Evolutionary conservation across 768 basidiomycete species (phyloP), one percentile per base, ranked within the genome.

Genomic region (Kondoa subrosea): DNA sequence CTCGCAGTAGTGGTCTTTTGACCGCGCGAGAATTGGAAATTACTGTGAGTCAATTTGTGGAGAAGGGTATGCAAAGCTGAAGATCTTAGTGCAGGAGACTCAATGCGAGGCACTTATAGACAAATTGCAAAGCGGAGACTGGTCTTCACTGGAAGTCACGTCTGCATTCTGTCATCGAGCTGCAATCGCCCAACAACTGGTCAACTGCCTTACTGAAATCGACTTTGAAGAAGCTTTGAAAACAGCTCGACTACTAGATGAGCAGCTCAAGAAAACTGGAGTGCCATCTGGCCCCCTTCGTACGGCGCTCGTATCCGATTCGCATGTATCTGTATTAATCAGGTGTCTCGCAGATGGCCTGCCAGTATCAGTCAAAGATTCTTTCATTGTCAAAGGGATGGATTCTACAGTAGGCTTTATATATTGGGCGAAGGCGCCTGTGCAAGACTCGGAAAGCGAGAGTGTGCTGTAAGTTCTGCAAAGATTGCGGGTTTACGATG

Each of bases 201-300:
- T 87, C 66, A 89, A 89, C 71, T 89, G 89, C 74, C 74, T 91
- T 56, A 89, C 87, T 0, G 87, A 89, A 75, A 84, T 89, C 31
- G 88, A 86, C 70, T 81, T 89, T 66, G 85, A 89, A 27, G 80
- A 81, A 4, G 89, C 87, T 0, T 78, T 88, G 4, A 78, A 76
- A 25, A 81, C 84, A n/a, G 89, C 89, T 1, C 77, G 80, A 16
- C 80, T 82, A 71, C 79, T 89, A 4, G 89, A 91, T 71, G 73
- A 17, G 58, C 58, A 60, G 8, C 58, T 60, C 8, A 25, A 4
- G 8, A 4, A 15, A 4, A 60, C 58, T 4, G 58, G 58, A 25
- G 29, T 14, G 58, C 58, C 58, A 12, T 8, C 25, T 8, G 58
- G 58, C 30, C 58, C 58, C 25, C 58, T 60, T 25, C 58, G n/a